Base-by-base conservation (phyloP, 306 rosid genomes). In the Glycine soja region DNA sequence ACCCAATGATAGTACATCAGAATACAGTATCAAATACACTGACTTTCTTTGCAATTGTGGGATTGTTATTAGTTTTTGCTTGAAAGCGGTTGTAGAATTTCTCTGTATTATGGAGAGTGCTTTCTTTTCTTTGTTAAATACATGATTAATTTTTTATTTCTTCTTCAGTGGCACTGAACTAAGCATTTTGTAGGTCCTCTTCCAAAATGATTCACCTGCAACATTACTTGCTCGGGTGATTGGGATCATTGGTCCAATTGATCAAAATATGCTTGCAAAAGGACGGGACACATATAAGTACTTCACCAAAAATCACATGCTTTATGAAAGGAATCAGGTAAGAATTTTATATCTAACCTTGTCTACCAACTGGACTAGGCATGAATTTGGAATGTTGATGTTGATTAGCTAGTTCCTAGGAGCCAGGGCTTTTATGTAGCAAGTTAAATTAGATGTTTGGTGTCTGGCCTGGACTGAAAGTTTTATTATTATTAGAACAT, bases 281-380 rank as follows among this genome's bases (percentile, higher is more conserved):
- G 94, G 97, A 75, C 89, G 91, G 45, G 98, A 93, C 81, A 91
- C 98, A 0, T 93, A 93, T 72, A 93, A 93, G 79, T 89, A 91
- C 86, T 88, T 93, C 80, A 88, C 97, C 80, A 91, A 93, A 84
- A 93, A 91, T 84, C 98, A 93, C 76, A 90, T 91, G 97, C 98
- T 93, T 52, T 93, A 93, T 65, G 98, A 93, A 85, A 88, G 94
- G 45, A 93, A 93, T 87, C 97, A 93, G 98, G 98, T 89, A 82
- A 89, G 42, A 68, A 19, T 74, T 54, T 66, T 71, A 16, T 54
- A 61, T 74, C 16, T 71, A 54, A 16, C 11, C 30, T 24, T 62
- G 10, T 19, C 6, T 47, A 14, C 15, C 46, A 13, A 61, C 4
- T 50, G 51, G 66, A 66, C 46, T 11, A 51, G 40, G 50, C 13